Conservation (phyloP, 306 rosid genomes). For the Vachellia pachyceras region DNA sequence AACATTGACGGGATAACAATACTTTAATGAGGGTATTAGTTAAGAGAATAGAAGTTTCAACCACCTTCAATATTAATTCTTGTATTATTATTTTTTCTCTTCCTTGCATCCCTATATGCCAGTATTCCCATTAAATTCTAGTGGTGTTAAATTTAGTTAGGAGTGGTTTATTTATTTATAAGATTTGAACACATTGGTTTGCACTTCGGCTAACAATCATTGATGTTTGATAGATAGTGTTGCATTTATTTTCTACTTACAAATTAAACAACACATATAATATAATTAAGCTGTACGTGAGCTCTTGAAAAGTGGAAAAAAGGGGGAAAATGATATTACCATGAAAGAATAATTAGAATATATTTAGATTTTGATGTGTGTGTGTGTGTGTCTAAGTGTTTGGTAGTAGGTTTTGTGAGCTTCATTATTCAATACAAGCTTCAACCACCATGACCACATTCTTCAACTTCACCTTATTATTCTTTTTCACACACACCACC, state of each 20-base stretch:
- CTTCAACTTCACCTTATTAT: background rate
- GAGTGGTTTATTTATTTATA: too few relatives aligned
- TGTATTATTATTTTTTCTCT: background rate
- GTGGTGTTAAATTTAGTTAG: too few relatives aligned
- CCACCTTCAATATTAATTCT: constrained; percentile 10
- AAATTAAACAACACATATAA: background rate
- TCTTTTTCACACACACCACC: background rate
- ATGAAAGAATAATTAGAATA: background rate
- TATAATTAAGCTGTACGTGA: background rate
- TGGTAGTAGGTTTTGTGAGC: background rate
- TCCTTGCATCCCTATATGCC: background rate
- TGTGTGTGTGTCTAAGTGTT: background rate
- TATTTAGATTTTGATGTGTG: too few relatives aligned
- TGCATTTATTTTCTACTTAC: background rate
- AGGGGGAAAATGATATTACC: too few relatives aligned
- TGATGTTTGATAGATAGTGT: too few relatives aligned
- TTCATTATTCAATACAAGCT: background rate
- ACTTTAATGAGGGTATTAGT: constrained; percentile 42
- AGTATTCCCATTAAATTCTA: too few relatives aligned
- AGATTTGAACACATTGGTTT: too few relatives aligned
- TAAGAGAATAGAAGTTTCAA: constrained; percentile 46
- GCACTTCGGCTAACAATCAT: too few relatives aligned
- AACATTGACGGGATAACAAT: constrained; percentile 41
- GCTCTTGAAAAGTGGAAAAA: background rate
- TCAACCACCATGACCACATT: constrained; percentile 26